These are phyloP conservation scores for Solanum paucissectum DNA, from an alignment of 257 asterid genomes.

Conservation along the genomic window DNA sequence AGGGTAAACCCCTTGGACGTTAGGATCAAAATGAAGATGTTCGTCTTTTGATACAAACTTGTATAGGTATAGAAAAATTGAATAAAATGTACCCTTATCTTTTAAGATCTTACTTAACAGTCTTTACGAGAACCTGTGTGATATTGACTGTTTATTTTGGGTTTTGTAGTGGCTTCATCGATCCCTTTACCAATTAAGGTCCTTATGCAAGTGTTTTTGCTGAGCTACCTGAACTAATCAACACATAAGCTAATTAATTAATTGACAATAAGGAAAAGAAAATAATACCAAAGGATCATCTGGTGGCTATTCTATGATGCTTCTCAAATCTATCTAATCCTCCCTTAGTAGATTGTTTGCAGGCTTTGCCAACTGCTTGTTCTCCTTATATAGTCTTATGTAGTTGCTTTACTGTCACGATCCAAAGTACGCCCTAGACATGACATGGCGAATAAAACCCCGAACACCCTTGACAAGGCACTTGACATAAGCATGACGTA, in stretches of 20 bases:
- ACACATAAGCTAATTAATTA: too few relatives aligned
- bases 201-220: background rate
- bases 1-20: too few relatives aligned
- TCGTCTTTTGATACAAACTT: too few relatives aligned
- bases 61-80: too few relatives aligned
- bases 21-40: too few relatives aligned
- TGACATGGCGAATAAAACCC: background rate
- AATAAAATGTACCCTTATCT: too few relatives aligned
- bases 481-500: background rate
- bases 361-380: background rate
- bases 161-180: background rate
- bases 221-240: background rate
- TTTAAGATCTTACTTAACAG: too few relatives aligned
- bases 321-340: background rate
- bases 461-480: background rate
- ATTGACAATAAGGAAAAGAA: background rate
- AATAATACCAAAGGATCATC: background rate
- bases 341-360: background rate
- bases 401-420: too few relatives aligned
- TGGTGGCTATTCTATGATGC: background rate
- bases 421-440: background rate
- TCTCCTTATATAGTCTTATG: background rate
- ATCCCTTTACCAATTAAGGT: background rate
- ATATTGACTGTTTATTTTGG: background rate
- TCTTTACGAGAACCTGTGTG: background rate